phyloP scores from a whole-genome alignment of 352 stramenopile genomes.

The Globisporangium camurandrum region DNA sequence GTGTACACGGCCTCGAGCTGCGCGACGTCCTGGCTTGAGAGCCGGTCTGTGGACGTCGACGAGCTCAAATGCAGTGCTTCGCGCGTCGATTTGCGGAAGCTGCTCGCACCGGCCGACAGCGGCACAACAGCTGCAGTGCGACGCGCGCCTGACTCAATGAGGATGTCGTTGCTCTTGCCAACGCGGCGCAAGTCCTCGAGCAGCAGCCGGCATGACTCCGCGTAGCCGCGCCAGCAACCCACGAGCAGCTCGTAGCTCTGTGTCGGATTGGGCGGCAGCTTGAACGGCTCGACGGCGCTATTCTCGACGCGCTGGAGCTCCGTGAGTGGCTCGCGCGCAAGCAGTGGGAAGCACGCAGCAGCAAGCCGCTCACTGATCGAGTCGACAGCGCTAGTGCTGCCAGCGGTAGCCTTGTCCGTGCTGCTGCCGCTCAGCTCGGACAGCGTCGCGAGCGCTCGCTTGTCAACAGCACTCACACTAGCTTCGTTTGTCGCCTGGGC shows the following conservation, averaged over 20 bases:
- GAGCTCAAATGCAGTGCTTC: constrained; percentile 52
- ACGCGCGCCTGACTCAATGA: constrained; percentile 30
- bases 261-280: constrained; percentile 22
- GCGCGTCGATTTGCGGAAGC: constrained; percentile 9
- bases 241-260: constrained; percentile 52
- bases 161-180: constrained; percentile 59
- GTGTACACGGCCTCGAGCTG: constrained; percentile 49
- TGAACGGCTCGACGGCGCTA: constrained; percentile 24
- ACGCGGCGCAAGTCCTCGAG: constrained; percentile 51
- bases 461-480: constrained; percentile 1
- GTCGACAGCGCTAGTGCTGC: constrained; percentile 11
- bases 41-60: constrained; percentile 21
- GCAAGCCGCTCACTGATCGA: constrained; percentile 57
- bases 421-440: too few relatives aligned
- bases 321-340: constrained; percentile 35
- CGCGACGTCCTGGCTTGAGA: constrained; percentile 65
- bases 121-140: constrained; percentile 8
- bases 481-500: too few relatives aligned
- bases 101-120: neutral
- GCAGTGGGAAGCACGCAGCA: constrained; percentile 46
- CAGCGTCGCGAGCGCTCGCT: neutral
- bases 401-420: neutral
- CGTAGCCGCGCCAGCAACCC: constrained; percentile 49
- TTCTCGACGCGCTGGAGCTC: constrained; percentile 37
- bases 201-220: constrained; percentile 29